Base-by-base conservation (phyloP, 2,329 filamentous ascomycete genomes). In the Drechslerella coelobrocha region DNA sequence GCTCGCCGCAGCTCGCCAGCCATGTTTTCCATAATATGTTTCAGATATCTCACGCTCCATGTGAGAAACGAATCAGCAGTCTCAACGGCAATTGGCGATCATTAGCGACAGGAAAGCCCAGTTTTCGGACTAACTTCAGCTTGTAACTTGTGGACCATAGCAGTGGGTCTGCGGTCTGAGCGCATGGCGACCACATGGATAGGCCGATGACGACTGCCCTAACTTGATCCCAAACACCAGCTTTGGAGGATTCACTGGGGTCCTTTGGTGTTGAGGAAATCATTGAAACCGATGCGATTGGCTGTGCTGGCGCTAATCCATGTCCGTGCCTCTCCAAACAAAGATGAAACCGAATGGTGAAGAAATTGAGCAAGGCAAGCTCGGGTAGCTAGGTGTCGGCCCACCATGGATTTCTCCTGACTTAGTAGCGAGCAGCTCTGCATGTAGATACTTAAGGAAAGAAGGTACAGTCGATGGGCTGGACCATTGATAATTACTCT, bases 361-460 rank as follows among this genome's bases (percentile, higher is more conserved):
- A 47, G 59, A 71, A 71, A 63, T 62, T 56, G 60, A 59, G 50
- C 59, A 71, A 47, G 65, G 66, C 53, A 62, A 71, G 66, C 66
- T 71, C 59, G 52, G 66, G 53, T 62, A 71, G 59, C 59, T 57
- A 50, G 54, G 41, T 56, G 59, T 45, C 56, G 45, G 47, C 43
- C 31, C 56, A 66, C 41, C 51, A 47, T 45, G 47, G 60, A 50
- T 68, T 56, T 62, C 65, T 69, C 65, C 65, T 69, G 65, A 68
- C 21, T 61, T 56, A 56, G 55, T 60, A 37, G 29, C 60, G 45
- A 31, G 47, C 47, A 68, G 21, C 55, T 45, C 21, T 45, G 47
- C 37, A 23, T 62, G 57, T 61, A 69, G 65, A 69, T 62, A 56
- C 65, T 69, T 47, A 69, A 69, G 56, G 39, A 62, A 45, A 59